Evolutionary conservation across 805 yeast species (phyloP).

Genomic region (Candida suzukii): DNA sequence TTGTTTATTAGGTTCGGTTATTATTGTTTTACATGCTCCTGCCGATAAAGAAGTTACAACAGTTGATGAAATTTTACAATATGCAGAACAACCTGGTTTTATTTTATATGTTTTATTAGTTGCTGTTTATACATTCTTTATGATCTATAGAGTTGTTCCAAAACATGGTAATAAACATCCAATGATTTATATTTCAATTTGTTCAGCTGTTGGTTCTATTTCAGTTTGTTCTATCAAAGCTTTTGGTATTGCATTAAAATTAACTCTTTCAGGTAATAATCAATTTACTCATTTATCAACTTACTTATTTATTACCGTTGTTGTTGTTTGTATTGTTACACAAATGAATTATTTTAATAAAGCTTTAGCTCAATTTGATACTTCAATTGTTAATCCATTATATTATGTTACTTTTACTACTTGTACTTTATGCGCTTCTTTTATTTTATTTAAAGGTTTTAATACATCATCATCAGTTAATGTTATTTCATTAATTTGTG

Average conservation of each 20-base stretch:
- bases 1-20: constrained; percentile 80
- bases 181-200: constrained; percentile 82
- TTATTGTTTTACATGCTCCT: constrained; percentile 87
- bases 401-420: constrained; percentile 91
- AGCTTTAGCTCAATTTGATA: constrained; percentile 89
- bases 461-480: constrained; percentile 77
- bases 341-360: constrained; percentile 94
- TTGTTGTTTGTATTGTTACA: constrained; percentile 73
- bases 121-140: constrained; percentile 60
- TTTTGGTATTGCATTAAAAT: constrained; percentile 84
- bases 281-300: constrained; percentile 84
- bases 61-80: constrained; percentile 77
- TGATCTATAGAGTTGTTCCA: constrained; percentile 83
- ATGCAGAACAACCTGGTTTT: constrained; percentile 76
- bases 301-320: constrained; percentile 71
- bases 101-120: constrained; percentile 58
- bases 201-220: constrained; percentile 85
- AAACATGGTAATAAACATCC: constrained; percentile 74
- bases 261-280: constrained; percentile 78
- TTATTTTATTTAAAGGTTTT: constrained; percentile 79
- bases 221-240: constrained; percentile 91
- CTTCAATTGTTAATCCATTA: constrained; percentile 85
- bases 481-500: constrained; percentile 73
- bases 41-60: constrained; percentile 87
- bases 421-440: constrained; percentile 78